Evolutionary conservation across 2,329 filamentous ascomycete genomes (phyloP).

Genomic region (Pseudogymnoascus sp.): DNA sequence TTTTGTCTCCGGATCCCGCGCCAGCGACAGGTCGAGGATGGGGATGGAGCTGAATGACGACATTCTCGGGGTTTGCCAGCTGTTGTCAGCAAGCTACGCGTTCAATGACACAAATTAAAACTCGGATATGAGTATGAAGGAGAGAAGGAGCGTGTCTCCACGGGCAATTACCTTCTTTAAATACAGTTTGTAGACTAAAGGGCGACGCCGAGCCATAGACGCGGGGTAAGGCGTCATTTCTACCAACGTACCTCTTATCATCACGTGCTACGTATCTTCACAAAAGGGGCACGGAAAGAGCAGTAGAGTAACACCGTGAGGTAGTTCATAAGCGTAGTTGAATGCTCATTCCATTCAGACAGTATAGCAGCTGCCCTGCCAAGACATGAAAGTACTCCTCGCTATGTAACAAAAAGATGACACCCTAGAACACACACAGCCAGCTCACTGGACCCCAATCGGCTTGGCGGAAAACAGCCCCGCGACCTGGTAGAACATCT

Average conservation of each 20-base stretch:
- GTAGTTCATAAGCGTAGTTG: not conserved
- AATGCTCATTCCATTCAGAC: not conserved
- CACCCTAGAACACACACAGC: not conserved
- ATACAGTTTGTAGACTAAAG: not conserved
- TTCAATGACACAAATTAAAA: not conserved
- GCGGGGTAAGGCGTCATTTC: conserved; percentile 8
- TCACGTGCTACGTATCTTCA: not conserved
- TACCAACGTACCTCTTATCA: not conserved
- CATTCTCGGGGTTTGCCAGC: conserved; percentile 18
- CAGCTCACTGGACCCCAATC: not conserved
- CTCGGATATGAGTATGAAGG: not conserved
- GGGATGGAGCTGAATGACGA: conserved; percentile 66
- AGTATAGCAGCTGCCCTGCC: not conserved
- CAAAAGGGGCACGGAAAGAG: not conserved
- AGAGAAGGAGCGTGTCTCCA: not conserved
- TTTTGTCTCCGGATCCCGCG: conserved; percentile 58
- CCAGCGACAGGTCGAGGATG: conserved; percentile 65
- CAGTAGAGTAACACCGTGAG: not conserved
- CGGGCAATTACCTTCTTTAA: not conserved
- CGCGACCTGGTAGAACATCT: conserved; percentile 68
- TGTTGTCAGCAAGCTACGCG: not conserved
- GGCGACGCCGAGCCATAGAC: not conserved
- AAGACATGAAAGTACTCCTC: conserved; percentile 8
- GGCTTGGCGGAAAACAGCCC: conserved; percentile 55
- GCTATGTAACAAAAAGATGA: conserved; percentile 8